phyloP scores from a whole-genome alignment of 2,329 filamentous ascomycete genomes.

The Neonectria faginata region DNA sequence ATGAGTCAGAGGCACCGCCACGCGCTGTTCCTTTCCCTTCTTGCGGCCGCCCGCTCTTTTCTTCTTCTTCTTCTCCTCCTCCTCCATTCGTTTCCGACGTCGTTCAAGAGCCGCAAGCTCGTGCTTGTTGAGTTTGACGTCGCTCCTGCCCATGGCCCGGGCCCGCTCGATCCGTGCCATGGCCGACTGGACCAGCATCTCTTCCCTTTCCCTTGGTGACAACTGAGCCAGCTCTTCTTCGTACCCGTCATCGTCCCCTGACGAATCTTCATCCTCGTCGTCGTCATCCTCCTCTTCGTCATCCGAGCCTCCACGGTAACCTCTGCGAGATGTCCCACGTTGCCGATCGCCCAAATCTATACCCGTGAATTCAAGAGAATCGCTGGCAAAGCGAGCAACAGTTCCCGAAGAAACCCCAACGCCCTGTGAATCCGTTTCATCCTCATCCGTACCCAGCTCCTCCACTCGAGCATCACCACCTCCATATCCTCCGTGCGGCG shows the following conservation, averaged over 20 bases:
- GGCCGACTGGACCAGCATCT: constrained; percentile 80
- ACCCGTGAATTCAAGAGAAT: constrained; percentile 71
- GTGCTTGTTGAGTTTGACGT: constrained; percentile 82
- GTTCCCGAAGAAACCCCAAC: constrained; percentile 61
- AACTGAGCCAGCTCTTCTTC: constrained; percentile 67
- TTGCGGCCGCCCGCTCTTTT: constrained; percentile 51
- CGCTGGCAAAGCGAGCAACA: constrained; percentile 66
- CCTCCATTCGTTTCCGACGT: constrained; percentile 69
- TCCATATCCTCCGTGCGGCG: constrained; percentile 54
- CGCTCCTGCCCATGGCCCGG: constrained; percentile 78
- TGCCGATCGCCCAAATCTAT: constrained; percentile 63
- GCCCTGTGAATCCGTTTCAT: constrained; percentile 66
- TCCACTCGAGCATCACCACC: constrained; percentile 64
- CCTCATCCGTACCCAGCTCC: constrained; percentile 74
- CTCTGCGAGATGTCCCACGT: constrained; percentile 53
- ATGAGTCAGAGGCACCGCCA: constrained; percentile 66
- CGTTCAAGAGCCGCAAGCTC: constrained; percentile 86
- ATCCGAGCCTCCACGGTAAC: constrained; percentile 51
- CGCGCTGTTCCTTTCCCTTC: constrained; percentile 59
- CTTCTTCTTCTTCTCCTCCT: constrained; percentile 51
- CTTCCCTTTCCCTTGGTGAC: constrained; percentile 74
- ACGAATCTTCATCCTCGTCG: constrained; percentile 51
- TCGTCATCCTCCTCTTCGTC: constrained; percentile 51
- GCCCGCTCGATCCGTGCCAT: constrained; percentile 84
- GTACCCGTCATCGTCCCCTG: constrained; percentile 51